Percentiles rank a stretch among this genome's conserved stretches.
phyloP scores from a whole-genome alignment of 352 stramenopile genomes.

The Pythium volutum region DNA sequence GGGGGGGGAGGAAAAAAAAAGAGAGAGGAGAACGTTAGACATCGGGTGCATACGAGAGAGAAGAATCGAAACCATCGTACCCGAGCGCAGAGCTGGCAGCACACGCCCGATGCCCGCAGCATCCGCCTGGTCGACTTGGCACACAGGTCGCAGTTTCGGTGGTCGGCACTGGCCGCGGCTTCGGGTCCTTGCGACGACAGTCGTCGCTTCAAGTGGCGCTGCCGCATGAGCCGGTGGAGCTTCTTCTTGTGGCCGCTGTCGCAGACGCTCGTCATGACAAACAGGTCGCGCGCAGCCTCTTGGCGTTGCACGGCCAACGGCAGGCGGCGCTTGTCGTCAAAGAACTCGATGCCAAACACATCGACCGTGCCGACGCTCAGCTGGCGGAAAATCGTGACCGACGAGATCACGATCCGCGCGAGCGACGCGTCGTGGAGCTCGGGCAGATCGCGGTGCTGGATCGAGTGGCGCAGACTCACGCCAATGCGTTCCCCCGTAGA shows the following conservation, averaged over 20 bases:
- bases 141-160: conserved; percentile 2
- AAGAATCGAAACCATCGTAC: neutral
- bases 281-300: conserved; percentile 30
- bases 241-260: conserved; percentile 42
- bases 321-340: conserved; percentile 17
- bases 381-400: conserved; percentile 41
- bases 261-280: conserved; percentile 12
- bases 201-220: neutral
- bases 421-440: conserved; percentile 30
- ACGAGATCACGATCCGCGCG: conserved; percentile 36
- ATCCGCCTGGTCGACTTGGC: neutral
- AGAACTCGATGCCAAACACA: conserved; percentile 38
- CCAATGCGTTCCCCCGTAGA: conserved; percentile 38
- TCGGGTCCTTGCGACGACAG: neutral
- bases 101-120: conserved; percentile 3
- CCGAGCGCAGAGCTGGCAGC: conserved; percentile 16
- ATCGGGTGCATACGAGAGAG: neutral
- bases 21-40: too few relatives aligned
- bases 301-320: conserved; percentile 13
- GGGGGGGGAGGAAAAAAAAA: too few relatives aligned
- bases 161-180: neutral
- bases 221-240: conserved; percentile 39
- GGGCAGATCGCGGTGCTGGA: conserved; percentile 45
- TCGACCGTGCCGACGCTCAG: conserved; percentile 34
- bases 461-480: conserved; percentile 45